Evolutionary conservation across 257 asterid genomes (phyloP), one percentile per base, ranked within the genome.

Genomic region (Ophiorrhiza pumila): DNA sequence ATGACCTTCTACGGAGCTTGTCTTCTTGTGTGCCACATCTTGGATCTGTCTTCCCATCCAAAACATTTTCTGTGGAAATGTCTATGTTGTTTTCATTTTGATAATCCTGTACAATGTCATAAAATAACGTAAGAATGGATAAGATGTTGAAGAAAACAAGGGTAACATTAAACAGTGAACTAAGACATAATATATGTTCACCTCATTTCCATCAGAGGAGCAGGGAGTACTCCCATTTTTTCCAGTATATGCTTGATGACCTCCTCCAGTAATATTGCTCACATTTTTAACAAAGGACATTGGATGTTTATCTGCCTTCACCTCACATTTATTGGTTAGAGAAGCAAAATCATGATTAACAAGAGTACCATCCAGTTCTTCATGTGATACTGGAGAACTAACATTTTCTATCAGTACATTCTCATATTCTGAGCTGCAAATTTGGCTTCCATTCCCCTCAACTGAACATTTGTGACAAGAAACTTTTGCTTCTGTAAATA

Each of bases 61-160:
- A 59, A 63, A 23, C 61, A 45, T 32, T 77, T 53, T 77, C 82
- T 23, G 66, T 79, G 59, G 56, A 43, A 18, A 25, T 43, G 41
- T 63, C 56, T 34, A 13, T 32, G 53, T 35, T 39, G 39, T 35
- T 52, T 8, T 60, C 74, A 15, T 69, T 66, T 50, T 41, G 31
- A 39, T 75, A 66, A 42, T 71, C 90, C 97, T 87, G 89, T 43
- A 62, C 53, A 52, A 67, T 71, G 71, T 47, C 57, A 63, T 23
- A 14, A 32, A 53, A 34, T 22, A 71, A 64, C 25, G 27, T 31
- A 23, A 22, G 13, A 7, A 46, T 43, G 32, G 35, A 41, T 41
- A n/a, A 43, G 61, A 46, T 45, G n/a, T 35, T 68, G 42, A 75
- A 58, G 25, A 15, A 47, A 61, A 56, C 61, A 29, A 29, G 23